These are phyloP conservation scores for Scleroderma bovista DNA, from an alignment of 768 basidiomycete genomes.

Conservation along the genomic window DNA sequence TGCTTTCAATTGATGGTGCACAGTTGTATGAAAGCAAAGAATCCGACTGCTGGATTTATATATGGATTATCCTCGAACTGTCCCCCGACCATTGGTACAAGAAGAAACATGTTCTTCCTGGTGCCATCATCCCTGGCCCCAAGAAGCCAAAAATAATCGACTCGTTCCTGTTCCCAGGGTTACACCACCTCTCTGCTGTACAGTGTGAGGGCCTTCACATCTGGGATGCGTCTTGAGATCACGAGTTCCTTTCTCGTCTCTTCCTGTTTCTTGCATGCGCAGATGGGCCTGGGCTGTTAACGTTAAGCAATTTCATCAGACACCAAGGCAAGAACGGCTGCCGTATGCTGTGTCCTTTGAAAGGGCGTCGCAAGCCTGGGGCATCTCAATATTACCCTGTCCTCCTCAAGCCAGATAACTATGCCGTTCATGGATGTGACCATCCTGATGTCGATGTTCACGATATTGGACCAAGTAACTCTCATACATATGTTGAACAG, in stretches of 20 bases:
- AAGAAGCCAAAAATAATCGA: conserved; percentile 30
- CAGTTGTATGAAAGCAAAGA: conserved; percentile 30
- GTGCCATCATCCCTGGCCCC: conserved; percentile 28
- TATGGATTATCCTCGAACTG: conserved; percentile 28
- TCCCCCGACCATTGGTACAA: conserved; percentile 1
- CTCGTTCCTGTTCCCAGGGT: conserved; percentile 14
- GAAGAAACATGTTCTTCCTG: conserved; percentile 22
- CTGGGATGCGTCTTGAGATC: conserved; percentile 14
- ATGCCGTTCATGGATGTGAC: conserved; percentile 14
- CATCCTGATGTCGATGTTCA: conserved; percentile 21
- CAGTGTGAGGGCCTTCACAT: conserved; percentile 14
- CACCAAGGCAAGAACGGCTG: conserved; percentile 26
- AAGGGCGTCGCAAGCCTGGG: conserved; percentile 27
- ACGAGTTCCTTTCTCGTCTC: conserved; percentile 1
- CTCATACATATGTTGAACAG: background rate
- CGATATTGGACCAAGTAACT: conserved; percentile 2
- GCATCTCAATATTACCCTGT: conserved; percentile 32
- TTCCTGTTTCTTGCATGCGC: conserved; percentile 21
- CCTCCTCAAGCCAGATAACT: conserved; percentile 24
- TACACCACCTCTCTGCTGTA: conserved; percentile 11
- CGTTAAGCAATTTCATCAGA: conserved; percentile 30
- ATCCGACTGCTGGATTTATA: conserved; percentile 17
- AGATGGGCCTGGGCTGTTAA: too few species aligned
- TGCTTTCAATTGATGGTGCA: conserved; percentile 35
- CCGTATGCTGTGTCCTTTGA: conserved; percentile 25